These are phyloP conservation scores for Boletus tomentosulus DNA, from an alignment of 768 basidiomycete species.

Conservation along the genomic window DNA sequence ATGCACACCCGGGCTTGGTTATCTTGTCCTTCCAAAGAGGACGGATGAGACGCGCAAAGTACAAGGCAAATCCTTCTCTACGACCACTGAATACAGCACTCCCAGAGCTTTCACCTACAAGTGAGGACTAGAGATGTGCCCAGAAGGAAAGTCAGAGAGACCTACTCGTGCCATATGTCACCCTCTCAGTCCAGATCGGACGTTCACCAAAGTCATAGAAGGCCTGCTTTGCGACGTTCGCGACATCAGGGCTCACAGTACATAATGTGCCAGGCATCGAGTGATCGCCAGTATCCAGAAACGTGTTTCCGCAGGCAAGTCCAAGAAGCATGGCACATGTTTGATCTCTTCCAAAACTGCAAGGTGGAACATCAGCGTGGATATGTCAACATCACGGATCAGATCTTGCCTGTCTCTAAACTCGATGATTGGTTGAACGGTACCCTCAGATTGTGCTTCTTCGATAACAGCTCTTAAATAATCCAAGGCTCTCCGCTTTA, in stretches of 20 bases:
- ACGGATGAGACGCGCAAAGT: conserved; percentile 79
- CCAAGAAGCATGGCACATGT: conserved; percentile 89
- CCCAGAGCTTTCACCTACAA: conserved; percentile 60
- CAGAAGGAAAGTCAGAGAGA: conserved; percentile 1
- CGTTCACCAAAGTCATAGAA: conserved; percentile 85
- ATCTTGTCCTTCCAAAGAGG: conserved; percentile 87
- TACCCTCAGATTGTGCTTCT: conserved; percentile 71
- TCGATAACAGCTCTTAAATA: conserved; percentile 80
- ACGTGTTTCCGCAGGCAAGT: conserved; percentile 81
- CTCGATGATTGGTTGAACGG: conserved; percentile 72
- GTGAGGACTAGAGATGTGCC: conserved; percentile 1
- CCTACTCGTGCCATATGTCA: conserved; percentile 72
- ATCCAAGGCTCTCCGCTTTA: conserved; percentile 81
- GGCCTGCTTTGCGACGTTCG: conserved; percentile 72
- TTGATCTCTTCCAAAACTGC: conserved; percentile 87
- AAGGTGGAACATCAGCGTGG: conserved; percentile 3
- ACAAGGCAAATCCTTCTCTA: conserved; percentile 83
- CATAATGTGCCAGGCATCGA: conserved; percentile 43
- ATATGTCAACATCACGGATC: not conserved
- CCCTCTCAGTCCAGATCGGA: conserved; percentile 76
- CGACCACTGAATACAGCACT: conserved; percentile 81
- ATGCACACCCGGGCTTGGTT: conserved; percentile 54
- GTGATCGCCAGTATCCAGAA: conserved; percentile 57
- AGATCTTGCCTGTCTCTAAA: conserved; percentile 70
- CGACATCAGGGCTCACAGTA: conserved; percentile 57